A percentile compares a stretch with the other conserved stretches of the same genome.
phyloP scores from a whole-genome alignment of 164 flowering plant species.

The Nelumbo lutea region DNA sequence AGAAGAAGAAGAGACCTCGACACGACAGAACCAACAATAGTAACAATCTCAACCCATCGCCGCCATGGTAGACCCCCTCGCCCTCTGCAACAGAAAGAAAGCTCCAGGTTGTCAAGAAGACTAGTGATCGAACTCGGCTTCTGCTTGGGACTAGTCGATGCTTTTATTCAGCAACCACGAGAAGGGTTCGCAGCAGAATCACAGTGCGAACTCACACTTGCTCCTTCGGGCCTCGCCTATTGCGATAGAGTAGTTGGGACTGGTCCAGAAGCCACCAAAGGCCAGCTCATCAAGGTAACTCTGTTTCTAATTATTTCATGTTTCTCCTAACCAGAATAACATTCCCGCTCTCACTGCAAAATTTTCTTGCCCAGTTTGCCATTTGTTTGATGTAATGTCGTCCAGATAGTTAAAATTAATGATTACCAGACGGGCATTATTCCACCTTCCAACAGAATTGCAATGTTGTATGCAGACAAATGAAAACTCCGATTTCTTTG shows the following conservation, averaged over 20 bases:
- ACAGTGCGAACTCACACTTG: constrained; percentile 45
- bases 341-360: no score
- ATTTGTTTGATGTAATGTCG: no score
- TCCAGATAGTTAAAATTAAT: no score
- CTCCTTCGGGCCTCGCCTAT: constrained; percentile 75
- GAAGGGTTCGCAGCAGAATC: constrained; percentile 13
- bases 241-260: constrained; percentile 64
- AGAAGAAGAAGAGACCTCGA: not conserved
- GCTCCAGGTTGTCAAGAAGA: constrained; percentile 1
- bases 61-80: not conserved
- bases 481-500: not conserved
- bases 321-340: no score
- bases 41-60: not conserved
- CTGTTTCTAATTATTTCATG: not conserved
- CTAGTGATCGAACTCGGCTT: constrained; percentile 12
- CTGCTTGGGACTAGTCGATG: constrained; percentile 1
- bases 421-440: no score
- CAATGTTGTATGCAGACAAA: not conserved
- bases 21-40: not conserved
- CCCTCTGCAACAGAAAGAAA: not conserved
- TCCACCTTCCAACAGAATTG: no score
- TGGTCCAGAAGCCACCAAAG: constrained; percentile 66
- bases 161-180: not conserved
- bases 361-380: no score
- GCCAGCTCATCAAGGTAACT: constrained; percentile 77